These are phyloP conservation scores for Ilyonectria destructans DNA, from an alignment of 2,329 filamentous ascomycete species.

Conservation along the genomic window DNA sequence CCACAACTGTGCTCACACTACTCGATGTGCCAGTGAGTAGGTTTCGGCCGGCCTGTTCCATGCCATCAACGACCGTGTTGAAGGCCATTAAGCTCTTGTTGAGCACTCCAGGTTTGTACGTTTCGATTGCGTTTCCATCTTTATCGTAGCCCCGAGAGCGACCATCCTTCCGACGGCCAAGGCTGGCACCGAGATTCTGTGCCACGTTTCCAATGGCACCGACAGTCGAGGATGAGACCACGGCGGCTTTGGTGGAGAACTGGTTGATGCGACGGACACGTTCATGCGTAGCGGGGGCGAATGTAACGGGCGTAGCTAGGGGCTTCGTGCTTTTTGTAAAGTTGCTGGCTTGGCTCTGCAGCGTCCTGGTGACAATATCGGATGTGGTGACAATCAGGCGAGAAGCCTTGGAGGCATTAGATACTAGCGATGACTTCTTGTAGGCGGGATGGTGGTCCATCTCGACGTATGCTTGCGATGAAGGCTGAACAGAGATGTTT, in stretches of 20 bases:
- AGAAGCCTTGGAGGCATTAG: slow-evolving; percentile 89
- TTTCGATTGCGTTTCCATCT: slow-evolving; percentile 75
- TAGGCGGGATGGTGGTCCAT: slow-evolving; percentile 93
- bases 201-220: slow-evolving; percentile 87
- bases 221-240: slow-evolving; percentile 87
- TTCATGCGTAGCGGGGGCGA: slow-evolving; percentile 87
- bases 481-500: slow-evolving; percentile 77
- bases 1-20: slow-evolving; percentile 88
- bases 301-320: slow-evolving; percentile 85
- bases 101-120: slow-evolving; percentile 90
- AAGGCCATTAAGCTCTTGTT: slow-evolving; percentile 99
- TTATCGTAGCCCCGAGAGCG: slow-evolving; percentile 75
- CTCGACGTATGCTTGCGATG: slow-evolving; percentile 80
- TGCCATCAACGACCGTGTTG: slow-evolving; percentile 92
- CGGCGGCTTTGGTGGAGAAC: slow-evolving; percentile 85
- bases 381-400: slow-evolving; percentile 93
- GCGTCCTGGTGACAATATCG: slow-evolving; percentile 81
- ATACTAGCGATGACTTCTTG: slow-evolving; percentile 87
- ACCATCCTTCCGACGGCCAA: slow-evolving; percentile 70
- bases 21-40: slow-evolving; percentile 82
- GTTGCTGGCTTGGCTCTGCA: slow-evolving; percentile 83
- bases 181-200: slow-evolving; percentile 88
- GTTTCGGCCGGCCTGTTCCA: slow-evolving; percentile 88
- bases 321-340: slow-evolving; percentile 89
- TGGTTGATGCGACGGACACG: slow-evolving; percentile 91